Base-by-base conservation (phyloP, 805 yeast genomes). In the Cyberlindnera bimundalis region DNA sequence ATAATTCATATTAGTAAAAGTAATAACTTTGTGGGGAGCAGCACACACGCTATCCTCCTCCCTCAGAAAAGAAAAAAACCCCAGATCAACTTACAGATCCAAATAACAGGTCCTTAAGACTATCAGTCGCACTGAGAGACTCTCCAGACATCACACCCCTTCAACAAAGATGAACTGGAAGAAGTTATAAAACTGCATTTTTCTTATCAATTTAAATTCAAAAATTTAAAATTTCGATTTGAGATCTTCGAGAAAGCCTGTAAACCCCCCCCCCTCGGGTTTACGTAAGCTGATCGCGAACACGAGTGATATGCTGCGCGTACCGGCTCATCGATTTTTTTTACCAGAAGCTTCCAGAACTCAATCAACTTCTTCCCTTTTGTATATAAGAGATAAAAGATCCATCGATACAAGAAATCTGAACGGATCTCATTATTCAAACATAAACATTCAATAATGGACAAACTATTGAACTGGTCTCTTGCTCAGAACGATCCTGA, bases 391-490 rank as follows among this genome's bases (percentile, higher is more conserved):
- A 23, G 8, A 23, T 23, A 8, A 23, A 8, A 23, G 25, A 23
- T 8, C 25, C 11, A 23, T 23, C 11, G 25, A 8, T 23, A 11
- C 25, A 23, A 23, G n/a, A n/a, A n/a, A n/a, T n/a, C n/a, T 11
- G 8, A 23, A 23, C 25, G 11, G 11, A 11, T 11, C 11, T 11
- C 11, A 23, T 23, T 11, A 23, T 8, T 8, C 25, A 23, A 23
- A 8, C 8, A 23, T 23, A 23, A 23, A 8, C 11, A 20, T 6
- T 11, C 20, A 15, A 42, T 19, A 6, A 91, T 91, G 98, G 97
- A 91, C 46, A 90, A 90, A 62, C 64, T 91, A 46, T 64, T 91
- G 48, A 86, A 89, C 52, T 91, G 99, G 99, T 89, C 97, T 84
- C 90, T 30, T 78, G 84, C 58, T 74, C 88, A 43, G 72, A 82